These are phyloP conservation scores for Haplosporangium sp. DNA, from an alignment of 371 early-diverging fungal genomes.

Conservation along the genomic window DNA sequence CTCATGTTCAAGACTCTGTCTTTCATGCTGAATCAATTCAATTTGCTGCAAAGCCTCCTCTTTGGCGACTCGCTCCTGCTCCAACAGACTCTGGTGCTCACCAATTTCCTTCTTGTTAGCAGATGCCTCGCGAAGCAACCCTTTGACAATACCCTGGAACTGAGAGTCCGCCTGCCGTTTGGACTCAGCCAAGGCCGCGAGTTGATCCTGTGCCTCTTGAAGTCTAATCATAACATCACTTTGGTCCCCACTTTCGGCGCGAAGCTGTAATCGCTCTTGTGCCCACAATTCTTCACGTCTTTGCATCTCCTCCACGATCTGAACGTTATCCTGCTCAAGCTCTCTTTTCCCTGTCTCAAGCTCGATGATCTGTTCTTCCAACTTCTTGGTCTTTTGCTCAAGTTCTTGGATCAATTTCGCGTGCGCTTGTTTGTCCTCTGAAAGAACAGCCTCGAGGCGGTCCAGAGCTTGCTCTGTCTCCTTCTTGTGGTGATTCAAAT, in stretches of 20 bases:
- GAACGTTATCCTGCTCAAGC: conserved; percentile 46
- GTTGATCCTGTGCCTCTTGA: conserved; percentile 47
- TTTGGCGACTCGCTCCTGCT: conserved; percentile 25
- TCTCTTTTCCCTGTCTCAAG: conserved; percentile 31
- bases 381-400: conserved; percentile 32
- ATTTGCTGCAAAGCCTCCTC: conserved; percentile 13
- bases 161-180: conserved; percentile 53
- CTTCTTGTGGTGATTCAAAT: conserved; percentile 39
- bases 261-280: conserved; percentile 34
- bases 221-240: conserved; percentile 19
- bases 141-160: conserved; percentile 57
- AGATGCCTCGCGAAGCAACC: conserved; percentile 42
- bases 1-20: conserved; percentile 2
- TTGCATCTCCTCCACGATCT: conserved; percentile 56
- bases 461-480: conserved; percentile 49
- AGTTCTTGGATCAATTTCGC: conserved; percentile 27
- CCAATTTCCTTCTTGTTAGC: conserved; percentile 46
- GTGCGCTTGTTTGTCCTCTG: conserved; percentile 37
- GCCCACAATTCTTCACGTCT: conserved; percentile 48
- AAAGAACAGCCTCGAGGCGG: conserved; percentile 37
- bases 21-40: conserved; percentile 17
- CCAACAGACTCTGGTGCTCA: conserved; percentile 8
- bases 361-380: conserved; percentile 23
- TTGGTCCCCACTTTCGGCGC: conserved; percentile 3
- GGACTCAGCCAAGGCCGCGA: conserved; percentile 36